Conservation (phyloP, 257 asterid genomes). For the Salvia rosmarinus region DNA sequence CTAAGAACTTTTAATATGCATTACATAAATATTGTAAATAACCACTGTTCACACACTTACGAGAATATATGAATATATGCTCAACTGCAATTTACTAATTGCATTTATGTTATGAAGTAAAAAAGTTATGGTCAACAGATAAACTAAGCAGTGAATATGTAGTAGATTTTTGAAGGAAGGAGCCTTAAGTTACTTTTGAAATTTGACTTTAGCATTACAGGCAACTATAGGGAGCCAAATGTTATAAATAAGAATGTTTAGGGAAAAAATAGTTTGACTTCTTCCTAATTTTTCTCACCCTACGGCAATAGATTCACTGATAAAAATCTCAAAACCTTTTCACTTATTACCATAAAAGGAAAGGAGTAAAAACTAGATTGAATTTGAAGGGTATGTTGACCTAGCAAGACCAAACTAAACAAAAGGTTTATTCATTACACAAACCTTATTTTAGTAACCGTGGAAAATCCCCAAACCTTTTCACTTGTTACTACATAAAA, state of each 20-base stretch:
- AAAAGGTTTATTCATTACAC: constrained; percentile 10
- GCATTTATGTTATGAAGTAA: not conserved
- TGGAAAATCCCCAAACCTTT: constrained; percentile 33
- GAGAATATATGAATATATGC: not conserved
- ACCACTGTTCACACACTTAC: too few species aligned
- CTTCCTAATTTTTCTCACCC: not conserved
- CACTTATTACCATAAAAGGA: too few species aligned
- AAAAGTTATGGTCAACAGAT: not conserved
- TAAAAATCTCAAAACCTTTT: too few species aligned
- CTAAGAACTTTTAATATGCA: not conserved
- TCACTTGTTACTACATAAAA: not conserved
- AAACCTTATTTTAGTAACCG: constrained; percentile 16
- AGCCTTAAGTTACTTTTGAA: not conserved
- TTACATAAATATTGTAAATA: not conserved
- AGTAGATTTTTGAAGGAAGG: not conserved
- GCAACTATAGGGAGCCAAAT: not conserved
- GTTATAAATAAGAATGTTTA: not conserved
- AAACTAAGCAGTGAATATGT: not conserved
- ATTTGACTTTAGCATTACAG: not conserved
- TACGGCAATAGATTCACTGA: too few species aligned
- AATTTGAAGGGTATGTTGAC: constrained; percentile 31
- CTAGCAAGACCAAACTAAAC: constrained; percentile 34
- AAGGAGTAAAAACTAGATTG: too few species aligned
- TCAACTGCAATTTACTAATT: not conserved
- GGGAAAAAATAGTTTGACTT: not conserved